Conservation (phyloP, 768 basidiomycete genomes). For the Kwoniella europaea region DNA sequence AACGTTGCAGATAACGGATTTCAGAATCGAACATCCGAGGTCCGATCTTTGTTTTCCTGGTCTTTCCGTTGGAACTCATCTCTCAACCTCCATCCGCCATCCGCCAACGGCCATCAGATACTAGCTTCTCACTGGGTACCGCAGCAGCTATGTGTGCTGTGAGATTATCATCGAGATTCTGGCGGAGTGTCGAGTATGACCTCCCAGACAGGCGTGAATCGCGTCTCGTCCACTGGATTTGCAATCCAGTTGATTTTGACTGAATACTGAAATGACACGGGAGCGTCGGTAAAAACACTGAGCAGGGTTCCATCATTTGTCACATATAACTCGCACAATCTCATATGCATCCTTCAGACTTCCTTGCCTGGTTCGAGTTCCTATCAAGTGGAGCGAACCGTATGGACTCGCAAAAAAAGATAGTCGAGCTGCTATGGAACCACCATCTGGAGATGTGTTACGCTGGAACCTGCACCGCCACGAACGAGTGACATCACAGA, state of each 20-base stretch:
- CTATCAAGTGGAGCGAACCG: not conserved
- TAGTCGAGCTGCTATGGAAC: too few relatives aligned
- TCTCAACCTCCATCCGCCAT: too few relatives aligned
- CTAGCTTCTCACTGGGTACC: too few relatives aligned
- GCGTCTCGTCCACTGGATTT: not conserved
- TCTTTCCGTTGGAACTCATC: not conserved
- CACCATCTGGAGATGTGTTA: not conserved
- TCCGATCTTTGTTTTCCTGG: not conserved
- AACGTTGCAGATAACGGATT: too few relatives aligned
- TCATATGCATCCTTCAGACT: too few relatives aligned
- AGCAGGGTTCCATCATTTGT: too few relatives aligned
- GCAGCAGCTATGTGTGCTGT: too few relatives aligned
- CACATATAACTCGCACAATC: too few relatives aligned
- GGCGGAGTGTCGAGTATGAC: not conserved
- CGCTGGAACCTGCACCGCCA: constrained; percentile 19
- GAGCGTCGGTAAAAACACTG: not conserved
- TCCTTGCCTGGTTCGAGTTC: too few relatives aligned
- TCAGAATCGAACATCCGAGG: too few relatives aligned
- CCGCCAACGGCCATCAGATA: too few relatives aligned
- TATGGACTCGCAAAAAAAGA: not conserved
- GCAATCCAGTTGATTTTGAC: not conserved
- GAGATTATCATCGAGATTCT: too few relatives aligned
- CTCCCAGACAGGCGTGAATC: not conserved
- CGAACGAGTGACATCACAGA: constrained; percentile 9
- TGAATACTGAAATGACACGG: not conserved